These are phyloP conservation scores for Carex pumila DNA, from an alignment of 176 grass and related monocot species.

Conservation along the genomic window DNA sequence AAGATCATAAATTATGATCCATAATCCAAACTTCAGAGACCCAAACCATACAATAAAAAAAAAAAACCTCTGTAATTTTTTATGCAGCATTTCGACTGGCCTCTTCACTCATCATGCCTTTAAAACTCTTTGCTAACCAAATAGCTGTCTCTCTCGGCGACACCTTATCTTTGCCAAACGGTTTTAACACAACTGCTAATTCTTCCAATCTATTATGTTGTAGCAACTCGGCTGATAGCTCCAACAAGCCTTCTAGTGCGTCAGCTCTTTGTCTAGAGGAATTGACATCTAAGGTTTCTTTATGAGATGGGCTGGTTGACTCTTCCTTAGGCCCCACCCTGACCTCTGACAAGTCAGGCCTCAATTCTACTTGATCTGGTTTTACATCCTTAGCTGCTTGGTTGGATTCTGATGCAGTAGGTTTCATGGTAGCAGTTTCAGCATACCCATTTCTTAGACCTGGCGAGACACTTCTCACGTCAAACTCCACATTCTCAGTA, in stretches of 20 bases:
- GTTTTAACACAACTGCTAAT: slow-evolving; percentile 78
- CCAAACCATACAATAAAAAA: slow-evolving; percentile 13
- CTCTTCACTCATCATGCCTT: slow-evolving; percentile 97
- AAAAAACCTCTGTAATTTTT: neutral
- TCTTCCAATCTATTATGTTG: slow-evolving; percentile 78
- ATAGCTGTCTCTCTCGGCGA: slow-evolving; percentile 95
- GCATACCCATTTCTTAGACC: slow-evolving; percentile 24
- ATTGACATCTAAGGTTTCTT: slow-evolving; percentile 81
- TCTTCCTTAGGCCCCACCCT: slow-evolving; percentile 43
- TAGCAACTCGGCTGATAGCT: slow-evolving; percentile 83
- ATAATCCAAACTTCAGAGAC: slow-evolving; percentile 24
- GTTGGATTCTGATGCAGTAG: slow-evolving; percentile 29
- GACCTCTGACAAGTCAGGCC: slow-evolving; percentile 23
- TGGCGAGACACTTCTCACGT: slow-evolving; percentile 37
- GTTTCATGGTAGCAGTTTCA: slow-evolving; percentile 29
- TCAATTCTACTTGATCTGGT: slow-evolving; percentile 32
- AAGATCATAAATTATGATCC: slow-evolving; percentile 19
- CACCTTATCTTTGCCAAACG: slow-evolving; percentile 97
- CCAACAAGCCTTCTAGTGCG: slow-evolving; percentile 89
- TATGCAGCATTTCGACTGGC: slow-evolving; percentile 34
- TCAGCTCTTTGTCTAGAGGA: slow-evolving; percentile 95
- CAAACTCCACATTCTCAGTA: slow-evolving; percentile 52
- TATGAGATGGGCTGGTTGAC: slow-evolving; percentile 29
- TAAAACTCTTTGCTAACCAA: slow-evolving; percentile 96
- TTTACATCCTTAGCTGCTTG: slow-evolving; percentile 27